Evolutionary conservation across 164 flowering plant species (phyloP).

Genomic region (Buxus sempervirens): DNA sequence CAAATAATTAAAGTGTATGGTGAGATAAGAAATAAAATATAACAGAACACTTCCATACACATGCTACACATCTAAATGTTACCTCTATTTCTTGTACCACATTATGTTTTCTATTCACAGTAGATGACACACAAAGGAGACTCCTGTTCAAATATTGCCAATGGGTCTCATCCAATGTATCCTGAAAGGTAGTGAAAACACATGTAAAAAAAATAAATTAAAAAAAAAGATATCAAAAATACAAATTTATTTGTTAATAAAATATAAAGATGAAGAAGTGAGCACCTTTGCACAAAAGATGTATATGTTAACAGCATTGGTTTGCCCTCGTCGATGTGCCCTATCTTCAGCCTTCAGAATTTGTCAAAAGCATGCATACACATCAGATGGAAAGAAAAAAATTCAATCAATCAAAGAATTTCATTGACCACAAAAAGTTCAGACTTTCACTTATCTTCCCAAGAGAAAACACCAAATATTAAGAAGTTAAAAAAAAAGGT

Average conservation of each 20-base stretch:
- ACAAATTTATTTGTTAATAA: neutral
- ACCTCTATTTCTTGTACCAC: constrained; percentile 68
- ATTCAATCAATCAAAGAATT: neutral
- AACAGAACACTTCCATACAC: neutral
- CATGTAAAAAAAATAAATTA: neutral
- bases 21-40: neutral
- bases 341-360: constrained; percentile 85
- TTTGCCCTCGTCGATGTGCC: constrained; percentile 96
- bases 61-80: neutral
- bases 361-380: neutral
- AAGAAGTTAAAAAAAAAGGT: no score
- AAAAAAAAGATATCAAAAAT: constrained; percentile 2
- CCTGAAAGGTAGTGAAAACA: constrained; percentile 40
- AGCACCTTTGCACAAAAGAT: constrained; percentile 92
- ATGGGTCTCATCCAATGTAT: constrained; percentile 69
- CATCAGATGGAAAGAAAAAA: neutral
- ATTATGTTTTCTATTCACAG: constrained; percentile 82
- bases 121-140: constrained; percentile 66
- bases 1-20: neutral
- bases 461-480: no score
- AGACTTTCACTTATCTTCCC: no score
- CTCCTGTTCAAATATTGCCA: constrained; percentile 76
- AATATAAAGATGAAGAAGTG: neutral
- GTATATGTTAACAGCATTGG: constrained; percentile 78
- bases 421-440: no score